phyloP scores from a whole-genome alignment of 495 filamentous ascomycete species.

The Trypethelium eluteriae region DNA sequence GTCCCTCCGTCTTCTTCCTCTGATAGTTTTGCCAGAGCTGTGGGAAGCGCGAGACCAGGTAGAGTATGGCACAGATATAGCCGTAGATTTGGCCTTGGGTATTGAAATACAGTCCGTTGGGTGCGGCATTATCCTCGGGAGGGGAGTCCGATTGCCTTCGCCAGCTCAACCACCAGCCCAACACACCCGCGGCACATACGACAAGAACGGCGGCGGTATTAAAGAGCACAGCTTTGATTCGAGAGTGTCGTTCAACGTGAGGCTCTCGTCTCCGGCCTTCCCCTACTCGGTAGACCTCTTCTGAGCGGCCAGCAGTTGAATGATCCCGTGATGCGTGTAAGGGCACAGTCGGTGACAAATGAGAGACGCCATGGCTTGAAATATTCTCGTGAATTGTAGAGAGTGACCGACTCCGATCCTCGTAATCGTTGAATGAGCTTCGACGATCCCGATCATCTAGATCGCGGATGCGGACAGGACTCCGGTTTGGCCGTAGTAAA shows the following conservation, averaged over 20 bases:
- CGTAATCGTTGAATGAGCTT: neutral
- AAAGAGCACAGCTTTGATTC: constrained; percentile 48
- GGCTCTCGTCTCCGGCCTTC: constrained; percentile 7
- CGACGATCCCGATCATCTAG: neutral
- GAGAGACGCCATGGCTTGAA: constrained; percentile 43
- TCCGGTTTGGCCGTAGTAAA: neutral
- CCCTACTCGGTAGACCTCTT: constrained; percentile 6
- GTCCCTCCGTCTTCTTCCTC: constrained; percentile 82
- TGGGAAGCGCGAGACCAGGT: constrained; percentile 79
- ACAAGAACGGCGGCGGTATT: constrained; percentile 65
- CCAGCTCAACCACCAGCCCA: constrained; percentile 75
- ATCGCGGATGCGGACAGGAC: neutral
- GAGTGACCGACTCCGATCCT: constrained; percentile 19
- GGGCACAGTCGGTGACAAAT: constrained; percentile 56
- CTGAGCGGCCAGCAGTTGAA: neutral
- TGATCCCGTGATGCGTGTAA: constrained; percentile 15
- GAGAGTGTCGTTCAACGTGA: constrained; percentile 13
- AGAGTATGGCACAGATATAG: constrained; percentile 56
- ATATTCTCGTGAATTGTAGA: constrained; percentile 41
- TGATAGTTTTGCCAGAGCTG: constrained; percentile 85
- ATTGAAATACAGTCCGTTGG: constrained; percentile 52
- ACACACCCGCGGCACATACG: constrained; percentile 71
- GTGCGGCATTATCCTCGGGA: constrained; percentile 25
- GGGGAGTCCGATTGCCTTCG: constrained; percentile 25
- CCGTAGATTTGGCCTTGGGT: constrained; percentile 53